Evolutionary conservation across 2,329 filamentous ascomycete species (phyloP).

Genomic region (Fusarium chuoi): DNA sequence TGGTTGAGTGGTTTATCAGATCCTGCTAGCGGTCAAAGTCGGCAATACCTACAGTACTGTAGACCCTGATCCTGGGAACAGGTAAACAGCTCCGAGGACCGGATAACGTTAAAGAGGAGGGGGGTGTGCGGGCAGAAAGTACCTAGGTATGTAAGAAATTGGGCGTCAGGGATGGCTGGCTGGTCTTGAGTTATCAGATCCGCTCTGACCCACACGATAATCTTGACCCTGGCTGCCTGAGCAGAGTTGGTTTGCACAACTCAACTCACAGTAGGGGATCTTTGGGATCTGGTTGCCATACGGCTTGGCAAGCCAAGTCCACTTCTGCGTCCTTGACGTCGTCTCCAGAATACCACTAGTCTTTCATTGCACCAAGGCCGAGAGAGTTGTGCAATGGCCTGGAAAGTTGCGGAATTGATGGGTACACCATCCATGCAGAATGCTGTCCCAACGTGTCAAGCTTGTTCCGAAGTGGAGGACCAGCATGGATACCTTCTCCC

Average conservation of each 20-base stretch:
- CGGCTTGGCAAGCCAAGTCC: constrained; percentile 8
- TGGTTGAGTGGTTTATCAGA: constrained; percentile 36
- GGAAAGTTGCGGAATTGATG: constrained; percentile 13
- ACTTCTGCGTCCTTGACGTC: constrained; percentile 12
- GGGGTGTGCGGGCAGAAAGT: constrained; percentile 11
- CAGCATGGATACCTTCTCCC: constrained; percentile 9
- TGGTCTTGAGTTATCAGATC: constrained; percentile 42
- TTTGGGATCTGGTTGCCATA: neutral
- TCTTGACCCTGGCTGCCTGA: constrained; percentile 2
- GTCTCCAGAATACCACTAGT: constrained; percentile 4
- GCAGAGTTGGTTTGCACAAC: constrained; percentile 18
- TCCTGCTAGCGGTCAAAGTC: constrained; percentile 23
- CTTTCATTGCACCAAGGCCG: constrained; percentile 2
- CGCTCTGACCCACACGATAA: constrained; percentile 31
- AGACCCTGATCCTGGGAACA: neutral
- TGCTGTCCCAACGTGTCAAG: neutral
- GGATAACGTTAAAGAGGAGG: constrained; percentile 8
- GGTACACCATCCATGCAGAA: constrained; percentile 3
- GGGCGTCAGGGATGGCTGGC: constrained; percentile 4
- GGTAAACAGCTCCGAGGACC: constrained; percentile 19
- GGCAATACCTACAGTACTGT: neutral
- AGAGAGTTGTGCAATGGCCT: constrained; percentile 5
- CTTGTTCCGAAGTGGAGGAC: constrained; percentile 21
- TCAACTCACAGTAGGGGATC: constrained; percentile 16
- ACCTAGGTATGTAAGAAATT: too few species aligned